A percentile compares a stretch with the other conserved stretches of the same genome.
Evolutionary conservation across 805 yeast genomes (phyloP).

Genomic region (Wickerhamiella alocasiicola): DNA sequence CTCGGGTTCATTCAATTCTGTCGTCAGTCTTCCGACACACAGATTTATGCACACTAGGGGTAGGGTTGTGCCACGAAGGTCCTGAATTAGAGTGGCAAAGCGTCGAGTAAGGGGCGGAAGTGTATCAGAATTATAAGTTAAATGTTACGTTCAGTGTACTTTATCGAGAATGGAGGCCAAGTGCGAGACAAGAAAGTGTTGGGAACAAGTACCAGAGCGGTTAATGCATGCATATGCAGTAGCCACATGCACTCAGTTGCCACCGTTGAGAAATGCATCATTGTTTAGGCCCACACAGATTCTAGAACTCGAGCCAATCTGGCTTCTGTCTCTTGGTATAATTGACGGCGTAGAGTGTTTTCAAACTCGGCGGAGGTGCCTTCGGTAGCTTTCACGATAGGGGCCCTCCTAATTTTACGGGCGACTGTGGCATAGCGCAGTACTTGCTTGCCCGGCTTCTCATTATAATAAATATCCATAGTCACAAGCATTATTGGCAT

Average conservation of each 20-base stretch:
- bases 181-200: not conserved
- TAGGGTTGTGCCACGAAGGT: no score
- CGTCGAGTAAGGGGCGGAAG: no score
- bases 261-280: not conserved
- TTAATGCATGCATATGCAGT: not conserved
- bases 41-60: no score
- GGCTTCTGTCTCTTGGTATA: slow-evolving; percentile 10
- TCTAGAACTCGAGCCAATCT: slow-evolving; percentile 4
- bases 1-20: no score
- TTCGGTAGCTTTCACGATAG: slow-evolving; percentile 11
- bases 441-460: slow-evolving; percentile 25
- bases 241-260: not conserved
- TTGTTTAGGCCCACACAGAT: slow-evolving; percentile 1
- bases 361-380: not conserved
- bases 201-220: not conserved
- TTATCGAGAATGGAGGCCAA: no score
- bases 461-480: slow-evolving; percentile 32
- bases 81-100: no score
- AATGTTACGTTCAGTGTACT: no score
- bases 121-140: not conserved
- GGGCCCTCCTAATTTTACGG: slow-evolving; percentile 16
- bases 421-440: slow-evolving; percentile 26
- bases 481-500: slow-evolving; percentile 29
- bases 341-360: not conserved
- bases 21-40: no score